Evolutionary conservation across 352 stramenopile species (phyloP).

Genomic region (Halophytophthora batemanensis): DNA sequence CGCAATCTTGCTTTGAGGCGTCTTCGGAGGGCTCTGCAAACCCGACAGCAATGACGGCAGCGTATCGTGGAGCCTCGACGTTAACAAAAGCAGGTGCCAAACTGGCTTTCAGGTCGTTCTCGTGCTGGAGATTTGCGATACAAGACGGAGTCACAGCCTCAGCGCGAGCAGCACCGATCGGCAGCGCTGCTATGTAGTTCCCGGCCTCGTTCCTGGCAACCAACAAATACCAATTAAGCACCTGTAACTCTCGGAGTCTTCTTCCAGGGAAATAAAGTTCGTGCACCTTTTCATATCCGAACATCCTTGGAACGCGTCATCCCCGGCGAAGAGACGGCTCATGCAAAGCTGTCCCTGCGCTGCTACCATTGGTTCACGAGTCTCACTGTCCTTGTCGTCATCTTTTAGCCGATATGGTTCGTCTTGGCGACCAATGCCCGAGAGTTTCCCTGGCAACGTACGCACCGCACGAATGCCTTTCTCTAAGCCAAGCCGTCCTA

Average conservation of each 20-base stretch:
- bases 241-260: not conserved
- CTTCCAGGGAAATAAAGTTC: not conserved
- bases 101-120: not conserved
- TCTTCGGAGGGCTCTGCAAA: slow-evolving; percentile 10
- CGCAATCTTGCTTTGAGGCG: not conserved
- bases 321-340: slow-evolving; percentile 4
- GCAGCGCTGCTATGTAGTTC: slow-evolving; percentile 8
- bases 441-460: slow-evolving; percentile 22
- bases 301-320: slow-evolving; percentile 7
- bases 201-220: slow-evolving; percentile 9
- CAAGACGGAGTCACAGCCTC: no score
- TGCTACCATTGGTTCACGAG: not conserved
- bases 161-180: no score
- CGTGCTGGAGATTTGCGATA: no score
- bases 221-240: no score
- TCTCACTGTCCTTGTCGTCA: slow-evolving; percentile 9
- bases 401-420: slow-evolving; percentile 26
- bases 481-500: slow-evolving; percentile 5
- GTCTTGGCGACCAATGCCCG: slow-evolving; percentile 16
- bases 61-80: slow-evolving; percentile 18
- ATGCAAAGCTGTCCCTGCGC: not conserved
- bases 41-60: slow-evolving; percentile 29
- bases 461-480: slow-evolving; percentile 12
- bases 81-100: not conserved
- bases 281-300: slow-evolving; percentile 16